Evolutionary conservation across 352 stramenopile genomes (phyloP).

Genomic region (Pilasporangium apinafurcum): DNA sequence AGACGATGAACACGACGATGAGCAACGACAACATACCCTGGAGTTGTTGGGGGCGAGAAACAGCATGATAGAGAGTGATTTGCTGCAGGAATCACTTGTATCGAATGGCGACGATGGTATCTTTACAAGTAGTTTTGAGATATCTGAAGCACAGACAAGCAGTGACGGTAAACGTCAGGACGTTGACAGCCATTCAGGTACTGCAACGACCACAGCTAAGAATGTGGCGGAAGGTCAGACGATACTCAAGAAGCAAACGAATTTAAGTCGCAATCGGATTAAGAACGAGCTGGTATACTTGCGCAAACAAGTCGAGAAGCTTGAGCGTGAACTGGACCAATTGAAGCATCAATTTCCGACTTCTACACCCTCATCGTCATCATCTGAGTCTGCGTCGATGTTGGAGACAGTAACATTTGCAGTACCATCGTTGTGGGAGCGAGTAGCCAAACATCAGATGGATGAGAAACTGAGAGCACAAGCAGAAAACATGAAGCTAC

Average conservation of each 20-base stretch:
- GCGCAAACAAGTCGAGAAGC: slow-evolving; percentile 14
- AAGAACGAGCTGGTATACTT: slow-evolving; percentile 23
- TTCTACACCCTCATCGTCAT: too few relatives aligned
- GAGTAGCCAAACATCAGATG: slow-evolving; percentile 11
- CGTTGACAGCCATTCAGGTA: too few relatives aligned
- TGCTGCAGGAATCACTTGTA: too few relatives aligned
- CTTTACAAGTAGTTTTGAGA: too few relatives aligned
- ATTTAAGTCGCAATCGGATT: slow-evolving; percentile 7
- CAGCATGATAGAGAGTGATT: too few relatives aligned
- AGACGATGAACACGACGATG: not conserved
- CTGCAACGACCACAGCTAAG: not conserved
- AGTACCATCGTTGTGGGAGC: slow-evolving; percentile 14
- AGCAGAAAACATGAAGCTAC: slow-evolving; percentile 10
- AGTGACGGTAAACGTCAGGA: too few relatives aligned
- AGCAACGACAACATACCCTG: not conserved
- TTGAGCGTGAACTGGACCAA: slow-evolving; percentile 14
- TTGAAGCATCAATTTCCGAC: too few relatives aligned
- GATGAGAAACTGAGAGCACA: slow-evolving; percentile 10
- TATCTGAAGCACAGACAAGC: too few relatives aligned
- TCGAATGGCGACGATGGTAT: too few relatives aligned
- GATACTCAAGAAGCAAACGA: not conserved
- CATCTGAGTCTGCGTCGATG: too few relatives aligned
- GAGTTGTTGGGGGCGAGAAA: too few relatives aligned
- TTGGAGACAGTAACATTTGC: too few relatives aligned
- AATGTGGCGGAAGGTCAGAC: not conserved